A percentile compares a stretch with the other conserved stretches of the same genome.
Conservation (phyloP, 164 flowering plant species). For the Hamamelis virginiana region DNA sequence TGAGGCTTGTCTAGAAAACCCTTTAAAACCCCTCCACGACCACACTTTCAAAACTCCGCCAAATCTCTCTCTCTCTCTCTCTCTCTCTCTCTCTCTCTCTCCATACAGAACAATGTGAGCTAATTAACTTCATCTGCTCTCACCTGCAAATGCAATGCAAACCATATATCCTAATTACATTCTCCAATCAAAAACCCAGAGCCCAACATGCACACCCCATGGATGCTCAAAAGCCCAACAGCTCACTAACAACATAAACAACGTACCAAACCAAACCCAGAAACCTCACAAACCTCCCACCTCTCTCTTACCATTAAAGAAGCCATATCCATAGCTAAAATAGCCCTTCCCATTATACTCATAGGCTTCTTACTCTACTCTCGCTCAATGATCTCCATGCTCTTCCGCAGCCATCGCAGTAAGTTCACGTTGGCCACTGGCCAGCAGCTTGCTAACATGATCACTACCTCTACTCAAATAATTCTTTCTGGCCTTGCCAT, state of each 20-base stretch:
- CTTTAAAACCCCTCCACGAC: no score
- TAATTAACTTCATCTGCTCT: background rate
- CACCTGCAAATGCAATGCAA: constrained; percentile 15
- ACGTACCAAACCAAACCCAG: no score
- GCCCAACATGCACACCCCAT: constrained; percentile 21
- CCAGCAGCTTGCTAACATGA: constrained; percentile 75
- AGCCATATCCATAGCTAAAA: constrained; percentile 36
- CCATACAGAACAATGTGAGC: constrained; percentile 22
- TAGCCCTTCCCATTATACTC: constrained; percentile 55
- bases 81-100: constrained; percentile 22
- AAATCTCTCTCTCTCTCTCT: no score
- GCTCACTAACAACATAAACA: background rate
- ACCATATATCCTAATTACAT: constrained; percentile 5
- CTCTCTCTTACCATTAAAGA: constrained; percentile 33
- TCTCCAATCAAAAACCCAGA: constrained; percentile 10
- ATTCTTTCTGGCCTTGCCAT: constrained; percentile 67
- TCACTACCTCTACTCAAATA: constrained; percentile 74
- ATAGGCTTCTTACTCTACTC: constrained; percentile 61
- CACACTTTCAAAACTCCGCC: no score
- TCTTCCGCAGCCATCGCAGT: constrained; percentile 64
- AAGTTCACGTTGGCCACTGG: no score
- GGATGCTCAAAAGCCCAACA: constrained; percentile 31
- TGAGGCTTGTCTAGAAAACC: no score
- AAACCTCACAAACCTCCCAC: background rate
- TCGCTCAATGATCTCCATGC: constrained; percentile 70